Base-by-base conservation (phyloP, 2,329 filamentous ascomycete genomes). In the Phoma herbarum region DNA sequence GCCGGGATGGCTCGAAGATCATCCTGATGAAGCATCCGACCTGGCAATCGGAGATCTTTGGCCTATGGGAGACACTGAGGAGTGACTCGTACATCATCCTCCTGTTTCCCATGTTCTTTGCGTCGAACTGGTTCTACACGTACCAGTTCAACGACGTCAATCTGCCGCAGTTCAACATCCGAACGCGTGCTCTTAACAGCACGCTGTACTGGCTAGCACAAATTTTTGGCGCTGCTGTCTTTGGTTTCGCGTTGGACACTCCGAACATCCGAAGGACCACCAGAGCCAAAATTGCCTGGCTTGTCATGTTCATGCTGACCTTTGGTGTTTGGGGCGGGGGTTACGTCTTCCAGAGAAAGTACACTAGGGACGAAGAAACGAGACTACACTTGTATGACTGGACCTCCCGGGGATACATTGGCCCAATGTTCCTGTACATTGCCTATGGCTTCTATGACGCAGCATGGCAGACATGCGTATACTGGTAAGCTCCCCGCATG, bases 401-500 rank as follows among this genome's bases (percentile, higher is more conserved):
- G 41, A 43, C 41, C 14, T 43, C 41, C 3, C 41, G 26, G 26
- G 41, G 41, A n/a, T 43, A 43, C 22, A 26, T 43, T 18, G 41
- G 41, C 11, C 41, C 41, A 8, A 43, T 43, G 41, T 43, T 43
- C 9, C 23, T 43, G 23, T 43, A 43, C 41, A 43, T 43, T 14
- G 41, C 41, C 41, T 43, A 43, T 26, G 41, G 41, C 22, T 43
- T 43, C 16, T 43, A 43, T 14, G 41, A 43, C 41, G 41, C 41
- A 26, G 41, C 41, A 25, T 43, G 41, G 41, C 41, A 43, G 41
- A 43, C 41, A 10, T 43, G 41, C 14, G 41, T 43, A 16, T 43
- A 43, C 23, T 43, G 41, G 41, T 43, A 26, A 26, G 14, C 2
- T 43, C 5, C 9, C 23, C 3, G 14, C 7, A 25, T 26, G 12